These are phyloP conservation scores for Globisporangium carolinianum DNA, from an alignment of 352 stramenopile genomes.

Conservation along the genomic window DNA sequence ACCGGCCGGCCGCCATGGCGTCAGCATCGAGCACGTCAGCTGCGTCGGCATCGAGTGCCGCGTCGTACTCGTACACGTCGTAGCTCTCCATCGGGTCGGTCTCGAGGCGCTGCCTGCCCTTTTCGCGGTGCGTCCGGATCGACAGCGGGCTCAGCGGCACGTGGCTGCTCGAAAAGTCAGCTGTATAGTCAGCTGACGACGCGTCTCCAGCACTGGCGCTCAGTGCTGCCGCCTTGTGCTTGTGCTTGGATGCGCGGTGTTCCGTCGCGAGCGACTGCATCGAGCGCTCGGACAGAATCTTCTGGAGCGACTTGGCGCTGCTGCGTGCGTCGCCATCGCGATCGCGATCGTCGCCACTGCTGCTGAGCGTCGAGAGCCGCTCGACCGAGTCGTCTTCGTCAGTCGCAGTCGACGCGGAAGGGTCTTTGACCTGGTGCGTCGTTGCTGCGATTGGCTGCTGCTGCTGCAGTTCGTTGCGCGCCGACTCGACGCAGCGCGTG, in stretches of 20 bases:
- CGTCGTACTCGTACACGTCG: slow-evolving; percentile 41
- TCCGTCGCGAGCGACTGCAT: slow-evolving; percentile 8
- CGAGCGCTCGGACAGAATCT: slow-evolving; percentile 15
- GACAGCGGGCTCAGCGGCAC: slow-evolving; percentile 54
- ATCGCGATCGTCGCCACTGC: slow-evolving; percentile 8
- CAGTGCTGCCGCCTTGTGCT: background rate
- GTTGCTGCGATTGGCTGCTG: slow-evolving; percentile 6
- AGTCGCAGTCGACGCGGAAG: slow-evolving; percentile 15
- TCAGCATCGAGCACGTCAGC: slow-evolving; percentile 13
- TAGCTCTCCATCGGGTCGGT: slow-evolving; percentile 64
- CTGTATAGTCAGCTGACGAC: slow-evolving; percentile 15
- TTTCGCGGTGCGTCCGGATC: slow-evolving; percentile 34
- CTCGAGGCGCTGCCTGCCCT: slow-evolving; percentile 38
- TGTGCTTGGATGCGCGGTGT: slow-evolving; percentile 5
- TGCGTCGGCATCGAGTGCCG: slow-evolving; percentile 19
- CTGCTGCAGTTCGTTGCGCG: slow-evolving; percentile 33
- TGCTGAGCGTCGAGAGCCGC: slow-evolving; percentile 38
- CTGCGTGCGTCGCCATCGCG: slow-evolving; percentile 1
- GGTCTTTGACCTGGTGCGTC: background rate
- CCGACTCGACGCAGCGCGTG: slow-evolving; percentile 44
- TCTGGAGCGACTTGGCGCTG: slow-evolving; percentile 23
- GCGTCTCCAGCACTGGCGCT: slow-evolving; percentile 15
- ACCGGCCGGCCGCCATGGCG: slow-evolving; percentile 13
- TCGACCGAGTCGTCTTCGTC: slow-evolving; percentile 30
- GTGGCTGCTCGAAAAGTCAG: slow-evolving; percentile 35